phyloP scores from a whole-genome alignment of 257 asterid genomes.

The Fraxinus quadrangulata region DNA sequence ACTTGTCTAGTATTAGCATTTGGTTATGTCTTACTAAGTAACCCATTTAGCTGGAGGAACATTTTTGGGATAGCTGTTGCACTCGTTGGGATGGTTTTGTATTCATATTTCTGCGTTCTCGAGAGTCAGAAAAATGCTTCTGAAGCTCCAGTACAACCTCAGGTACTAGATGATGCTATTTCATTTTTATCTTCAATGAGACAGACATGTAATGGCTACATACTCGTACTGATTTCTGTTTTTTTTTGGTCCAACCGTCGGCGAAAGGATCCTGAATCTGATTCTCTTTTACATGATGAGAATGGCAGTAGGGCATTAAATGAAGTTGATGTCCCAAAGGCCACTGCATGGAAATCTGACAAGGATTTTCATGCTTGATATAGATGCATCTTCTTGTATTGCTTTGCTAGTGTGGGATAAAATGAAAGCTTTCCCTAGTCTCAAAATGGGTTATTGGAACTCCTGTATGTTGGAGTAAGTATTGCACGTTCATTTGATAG shows the following conservation, averaged over 20 bases:
- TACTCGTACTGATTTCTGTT: slow-evolving; percentile 10
- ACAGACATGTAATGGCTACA: slow-evolving; percentile 15
- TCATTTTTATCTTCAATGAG: neutral
- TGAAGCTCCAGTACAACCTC: slow-evolving; percentile 47
- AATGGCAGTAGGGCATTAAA: slow-evolving; percentile 39
- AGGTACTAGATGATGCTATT: slow-evolving; percentile 46
- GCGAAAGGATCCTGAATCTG: slow-evolving; percentile 65
- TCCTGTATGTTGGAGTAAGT: slow-evolving; percentile 35
- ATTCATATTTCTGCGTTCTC: slow-evolving; percentile 53
- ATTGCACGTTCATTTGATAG: slow-evolving; percentile 39
- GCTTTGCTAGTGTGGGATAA: slow-evolving; percentile 30
- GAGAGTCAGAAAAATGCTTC: slow-evolving; percentile 50
- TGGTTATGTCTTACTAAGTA: slow-evolving; percentile 58
- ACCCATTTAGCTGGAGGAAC: slow-evolving; percentile 72
- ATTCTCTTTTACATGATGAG: slow-evolving; percentile 62
- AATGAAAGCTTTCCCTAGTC: slow-evolving; percentile 29
- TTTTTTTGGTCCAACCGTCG: slow-evolving; percentile 26
- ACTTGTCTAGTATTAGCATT: slow-evolving; percentile 69
- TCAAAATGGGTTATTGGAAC: no score
- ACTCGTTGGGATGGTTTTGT: slow-evolving; percentile 55
- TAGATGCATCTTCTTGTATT: slow-evolving; percentile 6
- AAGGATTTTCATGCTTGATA: slow-evolving; percentile 33
- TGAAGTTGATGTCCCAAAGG: slow-evolving; percentile 50
- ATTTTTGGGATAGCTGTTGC: slow-evolving; percentile 59
- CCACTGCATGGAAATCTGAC: slow-evolving; percentile 53